phyloP scores from a whole-genome alignment of 768 basidiomycete species.

The Lanmaoa rubissima region DNA sequence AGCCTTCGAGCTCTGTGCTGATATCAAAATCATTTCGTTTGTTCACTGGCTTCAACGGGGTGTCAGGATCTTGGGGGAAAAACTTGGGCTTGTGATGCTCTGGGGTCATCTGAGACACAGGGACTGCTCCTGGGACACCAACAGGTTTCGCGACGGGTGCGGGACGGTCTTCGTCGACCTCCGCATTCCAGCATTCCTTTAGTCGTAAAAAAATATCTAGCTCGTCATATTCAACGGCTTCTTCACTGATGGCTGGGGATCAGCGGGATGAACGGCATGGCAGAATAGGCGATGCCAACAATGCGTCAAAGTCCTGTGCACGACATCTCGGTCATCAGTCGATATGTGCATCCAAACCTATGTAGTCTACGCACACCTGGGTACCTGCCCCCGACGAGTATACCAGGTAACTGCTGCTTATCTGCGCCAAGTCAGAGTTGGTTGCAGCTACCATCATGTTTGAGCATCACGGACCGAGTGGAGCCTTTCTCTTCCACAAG shows the following conservation, averaged over 20 bases:
- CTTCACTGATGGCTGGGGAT: conserved; percentile 53
- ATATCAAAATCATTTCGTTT: conserved; percentile 62
- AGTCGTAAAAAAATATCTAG: conserved; percentile 69
- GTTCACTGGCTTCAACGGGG: conserved; percentile 56
- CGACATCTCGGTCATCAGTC: conserved; percentile 5
- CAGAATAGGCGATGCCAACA: conserved; percentile 46
- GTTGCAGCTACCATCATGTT: neutral
- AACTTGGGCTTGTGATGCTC: conserved; percentile 62
- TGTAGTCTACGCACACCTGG: conserved; percentile 59
- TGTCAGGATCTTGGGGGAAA: conserved; percentile 42
- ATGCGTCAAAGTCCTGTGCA: conserved; percentile 64
- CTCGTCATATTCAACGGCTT: conserved; percentile 78
- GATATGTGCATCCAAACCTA: neutral
- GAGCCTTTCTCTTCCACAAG: conserved; percentile 81
- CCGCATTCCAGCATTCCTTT: conserved; percentile 64
- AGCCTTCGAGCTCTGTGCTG: conserved; percentile 65
- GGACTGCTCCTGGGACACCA: conserved; percentile 77
- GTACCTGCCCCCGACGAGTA: conserved; percentile 73
- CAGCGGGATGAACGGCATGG: conserved; percentile 1
- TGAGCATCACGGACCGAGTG: conserved; percentile 44
- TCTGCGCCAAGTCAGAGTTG: conserved; percentile 39
- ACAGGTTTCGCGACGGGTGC: conserved; percentile 57
- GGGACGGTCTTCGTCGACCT: conserved; percentile 59
- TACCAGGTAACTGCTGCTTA: conserved; percentile 82
- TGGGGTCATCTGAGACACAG: conserved; percentile 80